Conservation (phyloP, 2,329 filamentous ascomycete genomes). For the Pseudogymnoascus sp. region DNA sequence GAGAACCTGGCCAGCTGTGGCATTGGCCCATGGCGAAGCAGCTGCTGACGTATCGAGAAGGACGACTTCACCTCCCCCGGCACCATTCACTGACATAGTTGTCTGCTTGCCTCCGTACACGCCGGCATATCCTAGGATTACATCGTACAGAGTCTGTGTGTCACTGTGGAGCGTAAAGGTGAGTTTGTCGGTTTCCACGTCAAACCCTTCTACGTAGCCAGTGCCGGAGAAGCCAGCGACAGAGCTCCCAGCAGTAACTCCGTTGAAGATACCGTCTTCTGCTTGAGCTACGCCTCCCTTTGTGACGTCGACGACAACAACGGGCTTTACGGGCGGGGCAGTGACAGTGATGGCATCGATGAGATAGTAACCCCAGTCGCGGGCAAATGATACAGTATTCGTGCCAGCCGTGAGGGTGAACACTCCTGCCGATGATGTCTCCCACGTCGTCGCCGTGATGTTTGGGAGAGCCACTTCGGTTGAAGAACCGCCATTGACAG, state of each 20-base stretch:
- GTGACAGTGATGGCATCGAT: conserved; percentile 36
- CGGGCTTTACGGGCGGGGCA: conserved; percentile 10
- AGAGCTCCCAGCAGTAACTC: conserved; percentile 34
- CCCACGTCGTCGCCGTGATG: conserved; percentile 31
- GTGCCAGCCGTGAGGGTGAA: conserved; percentile 35
- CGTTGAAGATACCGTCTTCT: conserved; percentile 35
- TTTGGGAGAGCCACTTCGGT: conserved; percentile 36
- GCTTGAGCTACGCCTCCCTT: conserved; percentile 29
- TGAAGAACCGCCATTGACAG: conserved; percentile 37
- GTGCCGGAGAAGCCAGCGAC: conserved; percentile 36
- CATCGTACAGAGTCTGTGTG: conserved; percentile 35
- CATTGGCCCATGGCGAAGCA: conserved; percentile 32
- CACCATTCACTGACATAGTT: conserved; percentile 36
- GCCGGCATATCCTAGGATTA: conserved; percentile 38
- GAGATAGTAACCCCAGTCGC: conserved; percentile 42
- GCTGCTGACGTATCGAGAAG: conserved; percentile 28
- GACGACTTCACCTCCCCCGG: conserved; percentile 34
- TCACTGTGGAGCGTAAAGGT: conserved; percentile 35
- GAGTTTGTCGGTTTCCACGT: conserved; percentile 35
- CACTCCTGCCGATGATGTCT: conserved; percentile 35
- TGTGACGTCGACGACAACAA: conserved; percentile 16
- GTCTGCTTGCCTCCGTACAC: conserved; percentile 41
- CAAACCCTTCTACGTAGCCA: conserved; percentile 42
- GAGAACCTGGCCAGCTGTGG: conserved; percentile 38
- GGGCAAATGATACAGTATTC: conserved; percentile 40